Evolutionary conservation across 768 basidiomycete genomes (phyloP), one percentile per base, ranked within the genome.

Genomic region (Rhizopogon vinicolor): DNA sequence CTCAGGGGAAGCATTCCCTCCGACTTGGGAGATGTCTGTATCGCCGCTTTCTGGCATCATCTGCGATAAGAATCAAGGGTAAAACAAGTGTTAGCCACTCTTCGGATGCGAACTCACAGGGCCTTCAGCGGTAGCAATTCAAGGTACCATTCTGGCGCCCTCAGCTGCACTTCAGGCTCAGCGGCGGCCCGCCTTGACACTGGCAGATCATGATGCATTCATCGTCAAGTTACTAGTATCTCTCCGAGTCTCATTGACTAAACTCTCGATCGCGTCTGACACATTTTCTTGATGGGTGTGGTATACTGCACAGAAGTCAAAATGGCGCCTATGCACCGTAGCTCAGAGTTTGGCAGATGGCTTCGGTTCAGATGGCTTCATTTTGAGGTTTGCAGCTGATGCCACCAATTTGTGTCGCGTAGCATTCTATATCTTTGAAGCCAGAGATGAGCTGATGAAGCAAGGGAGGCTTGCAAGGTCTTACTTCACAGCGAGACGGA

Each of bases 311-410:
- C 25, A 33, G 31, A 1, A 31, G 10, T 45, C 25, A 19, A 19
- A 10, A 18, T 46, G 13, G 9, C 19, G 6, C 14, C 14, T 28
- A 31, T 31, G 29, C 6, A 3, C 8, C 8, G 25, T 25, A 44
- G 1, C 25, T 66, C 54, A 66, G 18, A 61, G 64, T 41, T 63
- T 69, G 43, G 55, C 62, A 9, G 51, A n/a, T 7, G 16, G 35
- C 10, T 16, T 54, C 39, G 55, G 48, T 16, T 44, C 9, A 9
- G 80, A 79, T 1, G 82, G 75, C 25, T 68, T 62, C 82, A 84
- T 83, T 58, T 82, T 83, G 52, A 78, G 73, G 45, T 84, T 82
- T 1, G 77, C 73, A 1, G 79, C 83, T 1, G 83, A 82, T 5
- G 76, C 78, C 9, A 81, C 77, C 4, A 85, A 67, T 13, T 81